Evolutionary conservation across 352 stramenopile genomes (phyloP).

Genomic region (Thalassiosira mediterranea): DNA sequence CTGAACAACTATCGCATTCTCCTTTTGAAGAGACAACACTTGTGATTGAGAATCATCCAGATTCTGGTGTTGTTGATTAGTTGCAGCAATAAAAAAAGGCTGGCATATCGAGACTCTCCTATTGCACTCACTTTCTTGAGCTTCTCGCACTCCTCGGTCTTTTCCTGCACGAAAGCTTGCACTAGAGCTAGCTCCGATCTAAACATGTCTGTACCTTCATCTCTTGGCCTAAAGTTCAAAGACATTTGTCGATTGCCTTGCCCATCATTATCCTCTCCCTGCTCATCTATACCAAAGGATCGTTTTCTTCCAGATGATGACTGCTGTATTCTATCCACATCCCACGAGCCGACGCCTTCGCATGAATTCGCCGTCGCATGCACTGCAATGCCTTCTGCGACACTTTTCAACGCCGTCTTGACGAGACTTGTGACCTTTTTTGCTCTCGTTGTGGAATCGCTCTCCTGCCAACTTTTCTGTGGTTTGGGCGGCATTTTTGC

Average conservation of each 20-base stretch:
- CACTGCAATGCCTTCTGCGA: slow-evolving; percentile 14
- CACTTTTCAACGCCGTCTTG: slow-evolving; percentile 27
- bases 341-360: slow-evolving; percentile 28
- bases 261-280: slow-evolving; percentile 1
- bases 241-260: slow-evolving; percentile 26
- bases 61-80: slow-evolving; percentile 18
- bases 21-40: slow-evolving; percentile 16
- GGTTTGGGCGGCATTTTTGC: too few relatives aligned
- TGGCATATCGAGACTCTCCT: too few relatives aligned
- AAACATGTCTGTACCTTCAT: too few relatives aligned
- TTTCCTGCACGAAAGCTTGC: slow-evolving; percentile 19
- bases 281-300: slow-evolving; percentile 7
- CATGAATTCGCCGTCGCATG: slow-evolving; percentile 14
- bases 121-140: slow-evolving; percentile 5
- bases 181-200: slow-evolving; percentile 17
- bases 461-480: too few relatives aligned
- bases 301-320: slow-evolving; percentile 36
- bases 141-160: slow-evolving; percentile 18
- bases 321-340: slow-evolving; percentile 9
- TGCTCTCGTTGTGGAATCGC: neutral
- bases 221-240: too few relatives aligned
- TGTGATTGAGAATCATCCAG: slow-evolving; percentile 14
- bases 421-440: slow-evolving; percentile 25
- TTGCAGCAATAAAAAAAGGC: too few relatives aligned
- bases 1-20: slow-evolving; percentile 29